Evolutionary conservation across 768 basidiomycete genomes (phyloP), one percentile per base, ranked within the genome.

Genomic region (Mycena galericulata): DNA sequence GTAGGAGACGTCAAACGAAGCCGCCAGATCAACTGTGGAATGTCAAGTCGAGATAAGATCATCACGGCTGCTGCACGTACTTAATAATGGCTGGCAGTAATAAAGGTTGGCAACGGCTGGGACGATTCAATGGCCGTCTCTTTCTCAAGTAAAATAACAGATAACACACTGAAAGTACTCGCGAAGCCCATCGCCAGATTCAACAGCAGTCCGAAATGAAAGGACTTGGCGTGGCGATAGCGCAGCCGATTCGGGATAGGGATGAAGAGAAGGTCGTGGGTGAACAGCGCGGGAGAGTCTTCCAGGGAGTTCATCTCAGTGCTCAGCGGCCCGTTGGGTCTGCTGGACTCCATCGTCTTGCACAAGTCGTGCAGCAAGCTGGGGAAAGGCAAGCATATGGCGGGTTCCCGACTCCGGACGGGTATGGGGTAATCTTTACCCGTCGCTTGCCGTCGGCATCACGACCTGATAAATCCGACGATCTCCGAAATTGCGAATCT

Each of bases 31-130:
- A 56, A 87, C 86, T 85, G 34, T 1, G n/a, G 36, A 60, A n/a
- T 12, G 34, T 67, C 15, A 46, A 41, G 10, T 6, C 72, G 26
- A 11, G 24, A 18, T 36, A 22, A 11, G 6, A 47, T 50, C 30
- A 1, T 9, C 14, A 2, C 15, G 1, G 17, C n/a, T 4, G 20
- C 7, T 26, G 36, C 61, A 81, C 85, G 67, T 76, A 89, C 93
- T 91, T 20, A 95, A 78, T 72, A 96, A 76, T 0, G 94, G 94
- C 79, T 94, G 92, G 64, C 89, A 92, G 70, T 94, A 96, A 74
- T 94, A 95, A 46, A 95, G 76, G 74, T 95, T 95, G n/a, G 89
- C 85, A 11, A 89, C 89, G 45, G 81, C 70, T 71, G 17, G n/a
- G n/a, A n/a, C n/a, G n/a, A n/a, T n/a, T n/a, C n/a, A n/a, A n/a